phyloP scores from a whole-genome alignment of 176 grass and related monocot genomes.

The Avena insularis region DNA sequence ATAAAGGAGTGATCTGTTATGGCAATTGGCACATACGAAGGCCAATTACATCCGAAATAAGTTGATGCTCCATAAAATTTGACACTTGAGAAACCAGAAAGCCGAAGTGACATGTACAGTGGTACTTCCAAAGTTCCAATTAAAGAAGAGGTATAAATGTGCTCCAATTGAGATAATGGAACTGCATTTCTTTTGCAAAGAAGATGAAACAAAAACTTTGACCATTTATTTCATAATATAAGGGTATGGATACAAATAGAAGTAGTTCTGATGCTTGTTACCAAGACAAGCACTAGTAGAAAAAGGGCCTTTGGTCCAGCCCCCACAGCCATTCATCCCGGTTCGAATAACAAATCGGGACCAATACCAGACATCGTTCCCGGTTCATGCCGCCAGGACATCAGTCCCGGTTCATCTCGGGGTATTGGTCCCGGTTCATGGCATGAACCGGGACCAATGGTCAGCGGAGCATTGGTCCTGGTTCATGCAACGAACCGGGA shows the following conservation, averaged over 20 bases:
- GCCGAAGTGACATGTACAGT: background rate
- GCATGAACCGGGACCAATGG: no score
- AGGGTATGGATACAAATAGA: background rate
- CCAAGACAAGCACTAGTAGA: no score
- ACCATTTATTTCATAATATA: background rate
- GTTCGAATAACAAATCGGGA: no score
- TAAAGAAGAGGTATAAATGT: background rate
- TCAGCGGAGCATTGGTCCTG: no score
- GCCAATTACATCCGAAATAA: background rate
- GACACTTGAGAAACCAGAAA: slow-evolving; percentile 10
- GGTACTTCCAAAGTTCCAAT: background rate
- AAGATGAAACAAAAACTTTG: background rate
- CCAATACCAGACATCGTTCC: no score
- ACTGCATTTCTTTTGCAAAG: background rate
- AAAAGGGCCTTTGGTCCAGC: no score
- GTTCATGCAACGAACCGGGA: no score
- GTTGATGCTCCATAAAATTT: background rate
- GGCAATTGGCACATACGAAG: background rate
- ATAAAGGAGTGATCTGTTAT: background rate
- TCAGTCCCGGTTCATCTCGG: no score
- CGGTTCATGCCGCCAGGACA: no score
- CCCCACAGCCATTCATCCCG: no score
- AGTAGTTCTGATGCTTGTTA: background rate
- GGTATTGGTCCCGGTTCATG: no score
- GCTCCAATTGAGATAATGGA: background rate